Evolutionary conservation across 2,329 filamentous ascomycete genomes (phyloP).

Genomic region (Fusarium aywerte): DNA sequence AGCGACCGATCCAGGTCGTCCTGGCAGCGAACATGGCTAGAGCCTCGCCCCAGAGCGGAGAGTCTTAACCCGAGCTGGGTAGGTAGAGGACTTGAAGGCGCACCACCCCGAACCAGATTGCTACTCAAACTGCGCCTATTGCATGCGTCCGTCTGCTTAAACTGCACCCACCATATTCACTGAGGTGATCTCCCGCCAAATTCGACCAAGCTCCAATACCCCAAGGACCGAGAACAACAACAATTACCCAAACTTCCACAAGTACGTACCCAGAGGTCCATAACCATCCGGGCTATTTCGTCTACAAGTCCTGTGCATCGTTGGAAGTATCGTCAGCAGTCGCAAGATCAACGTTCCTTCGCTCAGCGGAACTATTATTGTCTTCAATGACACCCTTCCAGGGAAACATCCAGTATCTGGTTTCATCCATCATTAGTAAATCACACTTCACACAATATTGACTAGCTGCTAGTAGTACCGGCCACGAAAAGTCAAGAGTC

Average conservation of each 20-base stretch:
- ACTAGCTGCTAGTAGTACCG: conserved; percentile 36
- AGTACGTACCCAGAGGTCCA: background rate
- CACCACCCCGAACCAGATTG: conserved; percentile 39
- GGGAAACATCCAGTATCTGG: conserved; percentile 18
- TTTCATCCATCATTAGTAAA: conserved; percentile 20
- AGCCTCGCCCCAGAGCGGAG: conserved; percentile 39
- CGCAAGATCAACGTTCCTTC: background rate
- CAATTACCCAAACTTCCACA: background rate
- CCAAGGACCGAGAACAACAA: conserved; percentile 11
- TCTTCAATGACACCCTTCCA: conserved; percentile 8
- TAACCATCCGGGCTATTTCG: background rate
- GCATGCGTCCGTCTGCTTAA: conserved; percentile 31
- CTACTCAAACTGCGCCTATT: conserved; percentile 35
- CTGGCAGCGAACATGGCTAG: conserved; percentile 38
- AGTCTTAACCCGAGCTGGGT: conserved; percentile 39
- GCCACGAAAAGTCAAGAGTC: conserved; percentile 30
- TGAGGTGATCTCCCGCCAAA: conserved; percentile 43
- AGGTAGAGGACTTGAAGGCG: conserved; percentile 38
- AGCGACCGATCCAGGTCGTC: conserved; percentile 33
- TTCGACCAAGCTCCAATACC: conserved; percentile 23
- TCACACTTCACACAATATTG: conserved; percentile 25
- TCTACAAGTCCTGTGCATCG: background rate
- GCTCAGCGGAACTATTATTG: too few relatives aligned
- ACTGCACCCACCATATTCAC: conserved; percentile 35
- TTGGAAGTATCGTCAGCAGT: background rate